Percentiles rank a stretch among this genome's conserved stretches.
Conservation (phyloP, 768 basidiomycete genomes). For the Thelephora aurantiotincta region DNA sequence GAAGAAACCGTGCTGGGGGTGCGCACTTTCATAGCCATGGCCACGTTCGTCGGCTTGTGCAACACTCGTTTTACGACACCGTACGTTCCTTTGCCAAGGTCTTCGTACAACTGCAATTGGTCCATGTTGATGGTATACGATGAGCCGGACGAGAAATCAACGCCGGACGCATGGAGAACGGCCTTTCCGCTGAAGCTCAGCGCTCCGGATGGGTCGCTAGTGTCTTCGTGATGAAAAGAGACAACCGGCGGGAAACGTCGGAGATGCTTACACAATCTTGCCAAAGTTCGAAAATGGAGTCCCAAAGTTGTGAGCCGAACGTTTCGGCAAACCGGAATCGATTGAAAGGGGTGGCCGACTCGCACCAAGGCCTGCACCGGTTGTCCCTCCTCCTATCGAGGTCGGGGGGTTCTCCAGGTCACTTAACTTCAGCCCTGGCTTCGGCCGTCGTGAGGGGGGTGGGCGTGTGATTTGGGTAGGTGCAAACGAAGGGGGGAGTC, state of each 20-base stretch:
- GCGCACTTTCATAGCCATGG: slow-evolving; percentile 97
- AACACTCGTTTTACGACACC: slow-evolving; percentile 94
- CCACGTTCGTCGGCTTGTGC: slow-evolving; percentile 87
- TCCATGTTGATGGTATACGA: slow-evolving; percentile 93
- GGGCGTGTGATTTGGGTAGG: slow-evolving; percentile 23
- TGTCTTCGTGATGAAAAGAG: slow-evolving; percentile 3
- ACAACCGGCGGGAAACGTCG: slow-evolving; percentile 2
- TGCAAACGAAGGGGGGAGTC: slow-evolving; percentile 8
- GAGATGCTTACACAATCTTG: slow-evolving; percentile 71
- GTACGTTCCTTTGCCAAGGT: slow-evolving; percentile 93
- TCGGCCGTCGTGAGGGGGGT: slow-evolving; percentile 16
- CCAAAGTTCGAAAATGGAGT: slow-evolving; percentile 89
- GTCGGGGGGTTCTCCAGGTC: slow-evolving; percentile 29
- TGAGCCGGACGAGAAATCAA: slow-evolving; percentile 80
- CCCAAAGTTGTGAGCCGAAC: slow-evolving; percentile 27
- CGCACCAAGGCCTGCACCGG: slow-evolving; percentile 56
- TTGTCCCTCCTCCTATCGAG: slow-evolving; percentile 34
- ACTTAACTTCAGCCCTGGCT: slow-evolving; percentile 45
- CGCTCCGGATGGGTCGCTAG: slow-evolving; percentile 88
- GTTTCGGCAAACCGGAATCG: slow-evolving; percentile 12
- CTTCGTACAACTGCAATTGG: slow-evolving; percentile 81
- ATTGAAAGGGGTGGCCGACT: slow-evolving; percentile 41
- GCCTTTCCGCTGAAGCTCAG: slow-evolving; percentile 93
- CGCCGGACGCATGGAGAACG: slow-evolving; percentile 78
- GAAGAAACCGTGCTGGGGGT: neutral